phyloP scores from a whole-genome alignment of 2,329 filamentous ascomycete genomes.

The Epichloe festucae region DNA sequence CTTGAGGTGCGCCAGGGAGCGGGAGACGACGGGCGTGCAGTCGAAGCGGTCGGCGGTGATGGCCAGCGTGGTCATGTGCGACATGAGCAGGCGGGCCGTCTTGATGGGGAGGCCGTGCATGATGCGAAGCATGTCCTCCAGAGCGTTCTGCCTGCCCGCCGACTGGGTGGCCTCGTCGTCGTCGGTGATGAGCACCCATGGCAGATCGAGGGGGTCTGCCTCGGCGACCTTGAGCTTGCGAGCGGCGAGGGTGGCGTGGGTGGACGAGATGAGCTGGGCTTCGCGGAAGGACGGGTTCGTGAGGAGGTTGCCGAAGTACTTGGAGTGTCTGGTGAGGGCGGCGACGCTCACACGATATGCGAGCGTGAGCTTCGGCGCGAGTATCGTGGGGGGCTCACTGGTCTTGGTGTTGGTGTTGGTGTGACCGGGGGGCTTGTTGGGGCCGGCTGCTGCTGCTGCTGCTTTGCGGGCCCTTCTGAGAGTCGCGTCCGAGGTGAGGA shows the following conservation, averaged over 20 bases:
- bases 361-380: slow-evolving; percentile 25
- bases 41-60: slow-evolving; percentile 65
- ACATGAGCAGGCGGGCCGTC: slow-evolving; percentile 33
- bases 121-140: slow-evolving; percentile 54
- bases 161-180: slow-evolving; percentile 54
- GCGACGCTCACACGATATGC: slow-evolving; percentile 48
- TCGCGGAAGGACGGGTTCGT: slow-evolving; percentile 51
- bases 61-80: slow-evolving; percentile 53
- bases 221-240: slow-evolving; percentile 34
- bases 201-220: slow-evolving; percentile 38
- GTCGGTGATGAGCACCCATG: slow-evolving; percentile 50
- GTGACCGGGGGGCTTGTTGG: slow-evolving; percentile 17
- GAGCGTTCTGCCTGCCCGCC: slow-evolving; percentile 45
- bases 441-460: slow-evolving; percentile 19
- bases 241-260: slow-evolving; percentile 36
- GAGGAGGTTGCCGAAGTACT: slow-evolving; percentile 58
- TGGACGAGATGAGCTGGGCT: slow-evolving; percentile 38
- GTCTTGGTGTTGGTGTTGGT: not conserved
- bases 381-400: slow-evolving; percentile 10
- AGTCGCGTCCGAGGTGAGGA: slow-evolving; percentile 43
- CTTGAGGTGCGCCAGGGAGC: slow-evolving; percentile 35
- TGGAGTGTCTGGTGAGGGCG: slow-evolving; percentile 46
- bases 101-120: slow-evolving; percentile 43
- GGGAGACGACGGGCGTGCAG: slow-evolving; percentile 41
- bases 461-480: slow-evolving; percentile 32